Evolutionary conservation across 192 early-diverging fungal genomes (phyloP).

Genomic region (Linnemannia zychae): DNA sequence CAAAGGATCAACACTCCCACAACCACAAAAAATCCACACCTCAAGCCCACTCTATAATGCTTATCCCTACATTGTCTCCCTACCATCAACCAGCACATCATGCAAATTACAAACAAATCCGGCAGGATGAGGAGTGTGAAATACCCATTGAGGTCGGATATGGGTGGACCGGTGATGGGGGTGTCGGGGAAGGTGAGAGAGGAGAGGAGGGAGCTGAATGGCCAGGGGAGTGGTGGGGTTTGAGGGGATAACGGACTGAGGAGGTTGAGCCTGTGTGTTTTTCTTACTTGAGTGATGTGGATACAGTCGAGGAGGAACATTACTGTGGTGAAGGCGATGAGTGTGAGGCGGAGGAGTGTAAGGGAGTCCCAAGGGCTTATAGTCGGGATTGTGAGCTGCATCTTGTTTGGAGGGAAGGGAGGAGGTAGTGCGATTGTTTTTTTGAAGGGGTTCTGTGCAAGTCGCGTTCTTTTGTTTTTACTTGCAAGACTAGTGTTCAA

Average conservation of each 20-base stretch:
- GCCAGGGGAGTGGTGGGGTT: background rate
- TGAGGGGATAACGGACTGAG: background rate
- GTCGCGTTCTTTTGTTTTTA: too few relatives aligned
- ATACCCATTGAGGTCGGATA: constrained; percentile 2
- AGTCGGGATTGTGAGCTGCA: background rate
- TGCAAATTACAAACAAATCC: background rate
- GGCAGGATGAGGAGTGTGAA: background rate
- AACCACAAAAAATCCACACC: background rate
- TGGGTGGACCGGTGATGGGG: background rate
- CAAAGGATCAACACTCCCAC: background rate
- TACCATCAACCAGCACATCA: background rate
- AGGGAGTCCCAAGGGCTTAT: background rate
- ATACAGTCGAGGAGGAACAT: constrained; percentile 15
- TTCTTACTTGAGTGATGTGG: constrained; percentile 7
- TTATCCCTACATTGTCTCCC: background rate
- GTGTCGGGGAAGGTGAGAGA: background rate
- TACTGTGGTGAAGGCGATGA: background rate
- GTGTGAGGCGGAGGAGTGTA: background rate
- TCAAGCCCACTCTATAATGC: background rate
- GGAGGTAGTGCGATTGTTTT: background rate
- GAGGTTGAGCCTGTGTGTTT: too few relatives aligned
- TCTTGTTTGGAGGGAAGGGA: too few relatives aligned
- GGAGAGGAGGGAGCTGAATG: background rate
- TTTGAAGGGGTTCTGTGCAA: too few relatives aligned
- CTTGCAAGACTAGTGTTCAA: too few relatives aligned